Conservation (phyloP, 2,329 filamentous ascomycete genomes). For the Paecilomyces sp. region DNA sequence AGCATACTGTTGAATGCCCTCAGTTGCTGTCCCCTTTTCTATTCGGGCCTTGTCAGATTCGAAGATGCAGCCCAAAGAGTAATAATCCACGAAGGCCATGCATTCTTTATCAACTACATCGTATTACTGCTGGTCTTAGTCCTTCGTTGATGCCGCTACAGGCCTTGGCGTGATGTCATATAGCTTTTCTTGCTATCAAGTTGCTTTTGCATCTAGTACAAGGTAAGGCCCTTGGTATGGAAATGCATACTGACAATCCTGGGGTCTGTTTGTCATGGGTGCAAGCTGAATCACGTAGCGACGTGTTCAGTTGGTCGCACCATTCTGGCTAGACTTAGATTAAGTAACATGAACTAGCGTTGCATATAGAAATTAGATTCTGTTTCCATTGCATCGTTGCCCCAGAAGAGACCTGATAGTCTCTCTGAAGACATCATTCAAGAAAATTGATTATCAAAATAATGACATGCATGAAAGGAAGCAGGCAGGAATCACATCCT, state of each 20-base stretch:
- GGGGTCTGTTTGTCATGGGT: background rate
- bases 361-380: background rate
- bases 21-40: background rate
- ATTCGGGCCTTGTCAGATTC: background rate
- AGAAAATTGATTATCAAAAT: background rate
- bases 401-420: background rate
- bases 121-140: background rate
- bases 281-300: background rate
- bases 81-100: too few species aligned
- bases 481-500: background rate
- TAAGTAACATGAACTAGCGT: background rate
- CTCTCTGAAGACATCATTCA: background rate
- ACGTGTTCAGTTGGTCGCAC: background rate
- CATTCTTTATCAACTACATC: too few species aligned
- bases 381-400: background rate
- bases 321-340: background rate
- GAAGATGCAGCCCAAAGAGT: too few species aligned
- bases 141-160: background rate
- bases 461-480: background rate
- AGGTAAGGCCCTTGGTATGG: background rate
- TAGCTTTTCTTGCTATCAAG: background rate
- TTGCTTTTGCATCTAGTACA: background rate
- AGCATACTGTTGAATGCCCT: too few species aligned
- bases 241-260: background rate
- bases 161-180: background rate